A percentile compares a stretch with the other conserved stretches of the same genome.
Conservation (phyloP, 441 rosid genomes). For the Adansonia gregorii region DNA sequence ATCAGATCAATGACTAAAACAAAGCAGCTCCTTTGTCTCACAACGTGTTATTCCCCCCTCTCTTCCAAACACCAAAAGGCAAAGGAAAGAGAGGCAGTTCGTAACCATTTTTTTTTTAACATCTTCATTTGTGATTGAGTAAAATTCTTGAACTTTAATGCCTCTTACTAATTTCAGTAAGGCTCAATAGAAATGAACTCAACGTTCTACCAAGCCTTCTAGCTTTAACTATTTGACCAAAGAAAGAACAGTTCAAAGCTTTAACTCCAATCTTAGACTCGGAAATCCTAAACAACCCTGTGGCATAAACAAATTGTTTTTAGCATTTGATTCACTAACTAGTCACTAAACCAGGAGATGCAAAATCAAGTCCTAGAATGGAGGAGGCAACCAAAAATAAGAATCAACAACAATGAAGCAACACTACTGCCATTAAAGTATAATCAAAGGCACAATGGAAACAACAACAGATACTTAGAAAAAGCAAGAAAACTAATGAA, state of each 20-base stretch:
- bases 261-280: neutral
- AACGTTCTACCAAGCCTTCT: neutral
- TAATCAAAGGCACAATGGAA: neutral
- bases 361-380: neutral
- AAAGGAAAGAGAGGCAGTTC: neutral
- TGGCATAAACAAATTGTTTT: conserved; percentile 12
- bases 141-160: neutral
- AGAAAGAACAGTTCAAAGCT: conserved; percentile 1
- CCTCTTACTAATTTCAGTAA: neutral
- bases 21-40: conserved; percentile 1
- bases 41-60: neutral
- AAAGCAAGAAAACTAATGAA: neutral
- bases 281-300: conserved; percentile 5
- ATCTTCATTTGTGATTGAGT: neutral
- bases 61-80: neutral
- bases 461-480: neutral
- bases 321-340: neutral
- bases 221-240: conserved; percentile 3
- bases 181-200: neutral
- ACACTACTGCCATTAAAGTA: neutral
- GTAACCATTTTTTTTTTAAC: neutral
- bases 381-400: neutral
- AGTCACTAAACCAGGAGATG: neutral
- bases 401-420: neutral
- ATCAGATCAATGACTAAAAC: neutral